These are phyloP conservation scores for Fusarium sp. DNA, from an alignment of 2,329 filamentous ascomycete genomes.

Conservation along the genomic window DNA sequence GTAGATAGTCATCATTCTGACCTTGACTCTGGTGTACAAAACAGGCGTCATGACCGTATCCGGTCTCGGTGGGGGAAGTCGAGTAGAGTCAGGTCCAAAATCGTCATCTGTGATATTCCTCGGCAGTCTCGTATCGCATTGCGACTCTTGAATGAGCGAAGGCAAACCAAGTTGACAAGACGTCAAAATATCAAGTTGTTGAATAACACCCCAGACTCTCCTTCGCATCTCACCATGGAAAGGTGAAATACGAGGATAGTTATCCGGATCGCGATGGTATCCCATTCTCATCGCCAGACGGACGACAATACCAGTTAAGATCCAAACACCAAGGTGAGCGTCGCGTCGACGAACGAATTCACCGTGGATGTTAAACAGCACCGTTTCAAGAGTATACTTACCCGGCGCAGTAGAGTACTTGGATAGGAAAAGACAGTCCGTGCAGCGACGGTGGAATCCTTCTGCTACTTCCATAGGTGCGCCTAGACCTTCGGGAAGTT, in stretches of 20 bases:
- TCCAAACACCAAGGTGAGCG: slow-evolving; percentile 32
- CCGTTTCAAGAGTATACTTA: slow-evolving; percentile 25
- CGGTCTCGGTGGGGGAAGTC: slow-evolving; percentile 21
- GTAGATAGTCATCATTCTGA: slow-evolving; percentile 28
- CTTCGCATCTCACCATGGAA: slow-evolving; percentile 40
- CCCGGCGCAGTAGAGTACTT: slow-evolving; percentile 29
- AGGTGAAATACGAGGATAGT: slow-evolving; percentile 12
- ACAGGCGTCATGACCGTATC: slow-evolving; percentile 17
- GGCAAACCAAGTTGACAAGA: slow-evolving; percentile 35
- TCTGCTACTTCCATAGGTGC: slow-evolving; percentile 20
- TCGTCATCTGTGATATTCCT: slow-evolving; percentile 33
- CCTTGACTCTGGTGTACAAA: slow-evolving; percentile 27
- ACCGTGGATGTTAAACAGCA: slow-evolving; percentile 29
- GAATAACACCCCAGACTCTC: slow-evolving; percentile 26
- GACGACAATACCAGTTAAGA: slow-evolving; percentile 22
- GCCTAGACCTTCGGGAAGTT: slow-evolving; percentile 14
- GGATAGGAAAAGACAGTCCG: slow-evolving; percentile 33
- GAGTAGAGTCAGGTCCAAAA: slow-evolving; percentile 12
- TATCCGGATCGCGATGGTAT: slow-evolving; percentile 34
- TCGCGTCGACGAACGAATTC: slow-evolving; percentile 33
- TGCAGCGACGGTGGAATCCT: slow-evolving; percentile 25
- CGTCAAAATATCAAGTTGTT: slow-evolving; percentile 28
- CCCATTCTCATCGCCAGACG: slow-evolving; percentile 40
- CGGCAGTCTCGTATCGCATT: slow-evolving; percentile 27
- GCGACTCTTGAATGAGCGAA: slow-evolving; percentile 24